Evolutionary conservation across 2,329 filamentous ascomycete genomes (phyloP).

Genomic region (Epichloe brachyelytri): DNA sequence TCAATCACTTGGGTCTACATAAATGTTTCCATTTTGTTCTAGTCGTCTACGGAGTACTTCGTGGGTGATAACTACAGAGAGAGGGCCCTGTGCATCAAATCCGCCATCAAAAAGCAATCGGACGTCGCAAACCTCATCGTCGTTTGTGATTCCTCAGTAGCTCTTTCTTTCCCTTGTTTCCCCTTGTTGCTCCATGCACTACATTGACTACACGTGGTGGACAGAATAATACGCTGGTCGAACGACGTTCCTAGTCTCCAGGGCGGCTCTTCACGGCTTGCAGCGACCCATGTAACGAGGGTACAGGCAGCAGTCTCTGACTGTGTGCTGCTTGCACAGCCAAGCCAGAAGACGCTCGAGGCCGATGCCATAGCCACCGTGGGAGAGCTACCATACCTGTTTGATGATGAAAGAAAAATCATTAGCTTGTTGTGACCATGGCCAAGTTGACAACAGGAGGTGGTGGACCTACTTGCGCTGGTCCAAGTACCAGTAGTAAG

Average conservation of each 20-base stretch:
- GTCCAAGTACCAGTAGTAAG: slow-evolving; percentile 98
- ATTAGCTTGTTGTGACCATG: not conserved
- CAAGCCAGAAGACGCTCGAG: slow-evolving; percentile 39
- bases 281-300: slow-evolving; percentile 69
- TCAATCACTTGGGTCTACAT: too few species aligned
- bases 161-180: too few species aligned
- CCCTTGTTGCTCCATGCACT: too few species aligned
- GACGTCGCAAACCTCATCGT: too few species aligned
- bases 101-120: too few species aligned
- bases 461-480: slow-evolving; percentile 54
- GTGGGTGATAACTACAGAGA: too few species aligned
- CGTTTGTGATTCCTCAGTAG: too few species aligned
- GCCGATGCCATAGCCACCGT: slow-evolving; percentile 87
- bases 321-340: slow-evolving; percentile 50
- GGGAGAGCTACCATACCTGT: slow-evolving; percentile 66
- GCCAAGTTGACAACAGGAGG: not conserved
- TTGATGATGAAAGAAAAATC: not conserved
- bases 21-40: too few species aligned
- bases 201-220: too few species aligned
- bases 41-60: too few species aligned
- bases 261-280: slow-evolving; percentile 43
- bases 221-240: not conserved
- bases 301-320: slow-evolving; percentile 58
- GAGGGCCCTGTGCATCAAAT: too few species aligned
- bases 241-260: not conserved